These are phyloP conservation scores for Wickerhamiella occidentalis DNA, from an alignment of 805 yeast species.

Conservation along the genomic window DNA sequence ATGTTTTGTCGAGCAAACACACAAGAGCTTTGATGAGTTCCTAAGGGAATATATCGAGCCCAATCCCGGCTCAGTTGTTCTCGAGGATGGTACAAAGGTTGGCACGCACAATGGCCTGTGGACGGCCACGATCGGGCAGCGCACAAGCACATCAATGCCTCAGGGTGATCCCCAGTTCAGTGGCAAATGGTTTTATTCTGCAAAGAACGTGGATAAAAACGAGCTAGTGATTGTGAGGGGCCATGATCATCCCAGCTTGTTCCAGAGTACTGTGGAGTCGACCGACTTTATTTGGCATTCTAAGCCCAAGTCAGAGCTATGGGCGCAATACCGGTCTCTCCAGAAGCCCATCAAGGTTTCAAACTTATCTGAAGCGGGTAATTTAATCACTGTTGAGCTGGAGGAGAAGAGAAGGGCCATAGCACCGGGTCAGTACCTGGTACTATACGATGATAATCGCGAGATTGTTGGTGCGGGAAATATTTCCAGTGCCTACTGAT, in stretches of 20 bases:
- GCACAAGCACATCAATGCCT: conserved; percentile 69
- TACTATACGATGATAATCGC: conserved; percentile 48
- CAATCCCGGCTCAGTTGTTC: conserved; percentile 68
- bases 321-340: conserved; percentile 61
- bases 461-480: conserved; percentile 48
- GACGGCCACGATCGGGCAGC: conserved; percentile 93
- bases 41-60: conserved; percentile 61
- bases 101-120: conserved; percentile 81
- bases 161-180: conserved; percentile 65
- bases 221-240: conserved; percentile 74
- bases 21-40: conserved; percentile 48
- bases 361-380: conserved; percentile 17
- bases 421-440: conserved; percentile 82
- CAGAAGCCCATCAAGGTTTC: conserved; percentile 42
- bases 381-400: conserved; percentile 28
- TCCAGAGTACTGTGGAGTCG: conserved; percentile 34
- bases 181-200: conserved; percentile 83
- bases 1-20: conserved; percentile 71
- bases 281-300: conserved; percentile 42
- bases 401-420: conserved; percentile 49
- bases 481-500: conserved; percentile 4
- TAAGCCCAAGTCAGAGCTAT: conserved; percentile 25
- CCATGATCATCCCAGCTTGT: conserved; percentile 44
- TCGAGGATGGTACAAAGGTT: conserved; percentile 60
- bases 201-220: conserved; percentile 49